Evolutionary conservation across 805 yeast genomes (phyloP).

Genomic region (Suhomyces sp.): DNA sequence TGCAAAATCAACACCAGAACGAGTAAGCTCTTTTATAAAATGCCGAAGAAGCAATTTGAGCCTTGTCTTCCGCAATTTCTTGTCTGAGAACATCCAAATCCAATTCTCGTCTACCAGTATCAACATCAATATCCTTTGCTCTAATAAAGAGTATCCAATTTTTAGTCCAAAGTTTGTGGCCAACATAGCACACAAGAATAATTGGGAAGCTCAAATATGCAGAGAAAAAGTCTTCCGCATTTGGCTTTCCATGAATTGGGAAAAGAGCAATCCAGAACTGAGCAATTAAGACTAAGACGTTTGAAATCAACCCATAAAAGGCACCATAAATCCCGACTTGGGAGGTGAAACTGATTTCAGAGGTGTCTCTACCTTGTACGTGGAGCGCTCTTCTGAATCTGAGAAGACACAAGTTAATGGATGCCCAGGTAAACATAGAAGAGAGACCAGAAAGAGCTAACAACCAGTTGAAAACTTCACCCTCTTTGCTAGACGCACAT

Average conservation of each 20-base stretch:
- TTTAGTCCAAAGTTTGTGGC: slow-evolving; percentile 48
- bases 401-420: slow-evolving; percentile 63
- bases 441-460: slow-evolving; percentile 72
- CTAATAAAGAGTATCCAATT: slow-evolving; percentile 45
- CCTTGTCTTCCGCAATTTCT: slow-evolving; percentile 58
- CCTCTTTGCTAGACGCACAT: slow-evolving; percentile 56
- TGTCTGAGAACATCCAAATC: slow-evolving; percentile 56
- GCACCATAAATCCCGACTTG: slow-evolving; percentile 40
- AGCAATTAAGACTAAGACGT: slow-evolving; percentile 35
- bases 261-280: slow-evolving; percentile 42
- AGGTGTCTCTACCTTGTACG: slow-evolving; percentile 45
- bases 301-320: slow-evolving; percentile 28
- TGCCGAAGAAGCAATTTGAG: slow-evolving; percentile 44
- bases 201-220: slow-evolving; percentile 48
- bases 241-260: slow-evolving; percentile 35
- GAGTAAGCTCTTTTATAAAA: slow-evolving; percentile 48
- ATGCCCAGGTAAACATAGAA: slow-evolving; percentile 74
- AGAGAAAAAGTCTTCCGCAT: slow-evolving; percentile 41
- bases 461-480: slow-evolving; percentile 67
- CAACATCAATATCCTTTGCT: slow-evolving; percentile 53
- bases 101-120: slow-evolving; percentile 59
- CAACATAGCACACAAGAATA: slow-evolving; percentile 39
- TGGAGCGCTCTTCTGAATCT: slow-evolving; percentile 60
- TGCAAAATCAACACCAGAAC: slow-evolving; percentile 61
- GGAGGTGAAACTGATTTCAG: slow-evolving; percentile 35